Base-by-base conservation (phyloP, 768 basidiomycete species). In the Mrakia frigida region DNA sequence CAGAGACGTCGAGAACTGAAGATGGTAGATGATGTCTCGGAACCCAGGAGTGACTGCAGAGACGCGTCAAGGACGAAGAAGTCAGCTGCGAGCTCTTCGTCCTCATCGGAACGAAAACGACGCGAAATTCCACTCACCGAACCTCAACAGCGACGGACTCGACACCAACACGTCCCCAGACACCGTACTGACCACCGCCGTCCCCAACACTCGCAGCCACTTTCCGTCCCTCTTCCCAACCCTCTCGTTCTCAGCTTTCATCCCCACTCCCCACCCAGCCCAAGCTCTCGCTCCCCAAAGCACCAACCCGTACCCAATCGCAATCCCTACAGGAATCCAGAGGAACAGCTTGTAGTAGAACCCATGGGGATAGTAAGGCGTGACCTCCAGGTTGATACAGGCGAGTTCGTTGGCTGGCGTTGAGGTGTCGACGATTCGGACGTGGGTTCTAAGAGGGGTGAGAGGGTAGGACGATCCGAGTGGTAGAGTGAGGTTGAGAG, bases 21-120 rank as follows among this genome's bases (percentile, higher is more conserved):
- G 92, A 81, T 95, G 93, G 83, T 93, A 91, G 70, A 98, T 87
- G 70, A 99, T 87, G 83, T 99, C 97, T 73, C 94, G 87, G 84
- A 95, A 85, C 9, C 93, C 93, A 2, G 97, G 96, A 0, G 97
- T 96, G 80, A 91, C 94, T 94, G 78, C 4, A 76, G 56, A n/a
- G 23, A 23, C 31, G 39, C 75, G 81, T n/a, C n/a, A 70, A 80
- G 80, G 41, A 74, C 46, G 75, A 67, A 61, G 78, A 77, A 71
- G 79, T 78, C 74, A 23, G 65, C 2, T 10, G 25, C 31, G 43
- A 50, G 59, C 39, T n/a, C n/a, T 18, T 16, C 3, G n/a, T 35
- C 46, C 28, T 43, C 28, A 70, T 31, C 43, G 39, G 25, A 23
- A 23, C 16, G 13, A 37, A 1, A 21, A 11, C 53, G 23, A 74